A percentile compares a stretch with the other conserved stretches of the same genome.
These are phyloP conservation scores for Wickerhamiella galacta DNA, from an alignment of 805 yeast species.

Conservation along the genomic window DNA sequence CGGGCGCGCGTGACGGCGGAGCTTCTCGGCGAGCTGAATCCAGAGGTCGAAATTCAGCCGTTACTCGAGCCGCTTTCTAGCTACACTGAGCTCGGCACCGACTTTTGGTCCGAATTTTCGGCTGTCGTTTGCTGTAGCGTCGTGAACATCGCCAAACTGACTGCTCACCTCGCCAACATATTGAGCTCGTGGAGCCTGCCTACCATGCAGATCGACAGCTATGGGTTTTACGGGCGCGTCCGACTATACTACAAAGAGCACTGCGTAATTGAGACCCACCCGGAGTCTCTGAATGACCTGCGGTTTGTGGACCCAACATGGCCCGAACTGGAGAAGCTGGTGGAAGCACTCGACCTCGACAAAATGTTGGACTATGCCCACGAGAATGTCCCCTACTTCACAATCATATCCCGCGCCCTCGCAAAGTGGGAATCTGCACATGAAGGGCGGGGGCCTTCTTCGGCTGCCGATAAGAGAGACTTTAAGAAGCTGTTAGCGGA, in stretches of 20 bases:
- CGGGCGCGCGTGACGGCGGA: slow-evolving; percentile 26
- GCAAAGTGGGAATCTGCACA: slow-evolving; percentile 25
- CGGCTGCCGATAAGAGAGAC: slow-evolving; percentile 26
- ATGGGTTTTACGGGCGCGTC: slow-evolving; percentile 53
- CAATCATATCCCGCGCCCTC: slow-evolving; percentile 41
- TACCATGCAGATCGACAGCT: slow-evolving; percentile 31
- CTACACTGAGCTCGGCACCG: neutral
- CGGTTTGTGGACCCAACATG: slow-evolving; percentile 49
- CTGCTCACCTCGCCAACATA: neutral
- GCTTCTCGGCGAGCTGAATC: slow-evolving; percentile 40
- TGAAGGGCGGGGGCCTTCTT: slow-evolving; percentile 20
- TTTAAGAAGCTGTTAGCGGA: slow-evolving; percentile 24
- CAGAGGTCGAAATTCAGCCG: slow-evolving; percentile 32
- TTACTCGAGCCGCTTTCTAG: no score
- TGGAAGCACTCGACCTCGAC: slow-evolving; percentile 35
- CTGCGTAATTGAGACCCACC: slow-evolving; percentile 63
- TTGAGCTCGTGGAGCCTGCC: slow-evolving; percentile 32
- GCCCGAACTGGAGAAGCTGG: slow-evolving; percentile 40
- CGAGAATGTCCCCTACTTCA: slow-evolving; percentile 57
- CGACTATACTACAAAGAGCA: slow-evolving; percentile 38
- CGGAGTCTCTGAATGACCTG: slow-evolving; percentile 43
- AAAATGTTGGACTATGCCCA: slow-evolving; percentile 25
- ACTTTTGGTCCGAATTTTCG: slow-evolving; percentile 26
- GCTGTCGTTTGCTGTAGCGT: slow-evolving; percentile 43
- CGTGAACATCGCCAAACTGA: slow-evolving; percentile 21